Conservation (phyloP, 23 red algal species). For the Agarophyton chilense region DNA sequence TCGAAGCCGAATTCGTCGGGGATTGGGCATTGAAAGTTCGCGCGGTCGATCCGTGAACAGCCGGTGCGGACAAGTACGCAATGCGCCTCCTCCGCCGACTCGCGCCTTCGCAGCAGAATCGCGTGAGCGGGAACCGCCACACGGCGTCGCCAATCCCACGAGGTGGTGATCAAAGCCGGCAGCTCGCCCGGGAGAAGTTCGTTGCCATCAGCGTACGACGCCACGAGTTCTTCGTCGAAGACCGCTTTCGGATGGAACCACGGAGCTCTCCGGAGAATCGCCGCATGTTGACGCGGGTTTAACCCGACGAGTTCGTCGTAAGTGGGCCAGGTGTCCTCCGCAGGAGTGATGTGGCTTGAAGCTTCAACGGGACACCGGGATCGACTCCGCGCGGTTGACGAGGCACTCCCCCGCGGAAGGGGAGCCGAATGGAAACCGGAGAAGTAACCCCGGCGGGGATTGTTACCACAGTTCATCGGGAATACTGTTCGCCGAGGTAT, state of each 20-base stretch:
- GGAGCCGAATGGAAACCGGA: no score
- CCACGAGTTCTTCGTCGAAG: neutral
- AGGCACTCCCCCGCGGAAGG: no score
- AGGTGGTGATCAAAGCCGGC: neutral
- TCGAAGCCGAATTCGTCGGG: neutral
- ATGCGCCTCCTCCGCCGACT: neutral
- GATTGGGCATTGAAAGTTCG: neutral
- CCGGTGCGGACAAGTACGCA: neutral
- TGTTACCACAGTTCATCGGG: no score
- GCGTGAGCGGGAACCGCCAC: conserved; percentile 11
- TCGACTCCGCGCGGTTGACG: no score
- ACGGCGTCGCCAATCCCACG: conserved; percentile 6
- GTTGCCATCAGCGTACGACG: neutral
- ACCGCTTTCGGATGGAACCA: conserved; percentile 8
- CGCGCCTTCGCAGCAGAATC: neutral
- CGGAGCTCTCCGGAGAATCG: neutral
- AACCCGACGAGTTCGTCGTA: neutral
- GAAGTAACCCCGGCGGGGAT: no score
- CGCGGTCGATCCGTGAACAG: neutral
- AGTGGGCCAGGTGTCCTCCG: neutral
- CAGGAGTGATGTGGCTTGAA: no score
- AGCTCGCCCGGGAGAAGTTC: neutral
- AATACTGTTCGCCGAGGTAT: no score
- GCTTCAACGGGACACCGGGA: no score
- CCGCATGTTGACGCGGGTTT: neutral